Evolutionary conservation across 176 grass and related monocot species (phyloP).

Genomic region (Oryza officinalis): DNA sequence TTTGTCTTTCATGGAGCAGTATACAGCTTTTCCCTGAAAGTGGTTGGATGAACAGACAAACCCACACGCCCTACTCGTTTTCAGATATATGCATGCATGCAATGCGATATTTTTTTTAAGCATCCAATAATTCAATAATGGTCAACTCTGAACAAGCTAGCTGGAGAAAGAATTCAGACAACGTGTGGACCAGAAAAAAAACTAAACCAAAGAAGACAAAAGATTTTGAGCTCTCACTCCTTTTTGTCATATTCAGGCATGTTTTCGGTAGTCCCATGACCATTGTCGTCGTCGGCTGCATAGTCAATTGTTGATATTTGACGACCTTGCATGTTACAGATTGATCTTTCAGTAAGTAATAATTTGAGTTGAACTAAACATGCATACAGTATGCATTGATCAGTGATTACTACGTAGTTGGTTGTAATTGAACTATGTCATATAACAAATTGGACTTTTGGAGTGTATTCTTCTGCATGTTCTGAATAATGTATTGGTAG

Average conservation of each 20-base stretch:
- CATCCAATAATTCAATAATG: not conserved
- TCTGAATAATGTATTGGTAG: not conserved
- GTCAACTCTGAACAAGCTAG: not conserved
- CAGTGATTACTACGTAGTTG: not conserved
- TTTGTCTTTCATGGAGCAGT: not conserved
- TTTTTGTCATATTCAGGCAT: not conserved
- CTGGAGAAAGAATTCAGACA: not conserved
- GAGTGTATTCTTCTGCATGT: not conserved
- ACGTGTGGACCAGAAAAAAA: not conserved
- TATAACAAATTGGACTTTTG: too few species aligned
- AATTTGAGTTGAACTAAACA: too few species aligned
- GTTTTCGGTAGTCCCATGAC: not conserved
- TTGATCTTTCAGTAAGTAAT: not conserved
- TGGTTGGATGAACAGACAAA: too few species aligned
- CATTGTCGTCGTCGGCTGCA: not conserved
- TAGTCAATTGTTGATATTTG: not conserved
- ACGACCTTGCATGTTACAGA: not conserved
- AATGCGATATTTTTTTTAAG: not conserved
- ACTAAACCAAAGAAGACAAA: not conserved
- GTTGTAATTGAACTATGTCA: not conserved
- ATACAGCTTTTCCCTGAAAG: not conserved
- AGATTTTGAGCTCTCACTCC: not conserved
- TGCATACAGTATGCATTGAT: too few species aligned
- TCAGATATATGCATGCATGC: not conserved
- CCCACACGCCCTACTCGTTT: not conserved